Base-by-base conservation (phyloP, 352 stramenopile genomes). In the Phytophthora megakarya region DNA sequence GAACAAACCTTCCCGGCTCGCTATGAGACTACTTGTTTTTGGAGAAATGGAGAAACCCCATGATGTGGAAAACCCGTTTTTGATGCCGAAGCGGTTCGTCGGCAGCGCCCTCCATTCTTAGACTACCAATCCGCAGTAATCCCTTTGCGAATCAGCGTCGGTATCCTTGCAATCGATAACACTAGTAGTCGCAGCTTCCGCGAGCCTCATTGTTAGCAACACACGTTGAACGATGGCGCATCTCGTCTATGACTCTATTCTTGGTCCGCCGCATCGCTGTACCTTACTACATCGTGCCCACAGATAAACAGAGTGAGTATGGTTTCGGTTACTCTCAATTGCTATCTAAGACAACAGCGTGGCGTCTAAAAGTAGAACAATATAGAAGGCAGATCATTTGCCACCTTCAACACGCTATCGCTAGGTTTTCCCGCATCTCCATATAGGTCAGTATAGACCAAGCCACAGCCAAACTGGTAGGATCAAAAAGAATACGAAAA, bases 1-100 rank as follows among this genome's bases (percentile, higher is more conserved):
- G 32, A 30, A 22, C 46, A 18, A 8, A 54, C 32, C 5, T 43
- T 33, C 30, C 46, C 42, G 4, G 30, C 30, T 12, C 45, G 25
- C 7, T 52, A 30, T 53, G 45, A 1, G 45, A n/a, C 9, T 26
- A 53, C 26, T 53, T 42, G 45, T 40, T 40, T 26, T 30, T 30
- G 8, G 28, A 53, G 9, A 53, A 53, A 23, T 43, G 12, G 2
- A 54, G 21, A 18, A 43, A 59, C 5, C 12, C 26, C 51, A 50
- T 59, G 25, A 49, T 51, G 39, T 60, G 28, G 10, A 44, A 42
- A 60, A 44, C 0, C 18, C 4, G 30, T 42, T 43, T 19, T 48
- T 58, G 7, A 40, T n/a, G n/a, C 23, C 18, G 23, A 50, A 47
- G 1, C 35, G 35, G 39, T 57, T 57, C 3, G 49, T 9, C 26